Conservation (phyloP, 192 early-diverging fungal species). For the Lobosporangium transversale region DNA sequence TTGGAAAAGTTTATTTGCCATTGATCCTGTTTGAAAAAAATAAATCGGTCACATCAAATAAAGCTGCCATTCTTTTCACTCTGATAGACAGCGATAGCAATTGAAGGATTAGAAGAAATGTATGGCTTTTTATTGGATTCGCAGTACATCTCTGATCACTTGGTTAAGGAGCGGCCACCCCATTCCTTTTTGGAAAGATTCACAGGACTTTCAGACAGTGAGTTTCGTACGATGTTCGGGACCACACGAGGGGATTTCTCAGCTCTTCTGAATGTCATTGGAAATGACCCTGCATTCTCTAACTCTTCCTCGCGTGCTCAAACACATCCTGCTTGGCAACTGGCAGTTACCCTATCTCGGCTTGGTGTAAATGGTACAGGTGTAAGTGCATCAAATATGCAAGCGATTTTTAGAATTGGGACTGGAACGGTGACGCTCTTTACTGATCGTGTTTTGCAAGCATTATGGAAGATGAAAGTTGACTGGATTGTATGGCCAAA, state of each 20-base stretch:
- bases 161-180: background rate
- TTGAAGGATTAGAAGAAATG: background rate
- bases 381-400: background rate
- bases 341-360: slow-evolving; percentile 13
- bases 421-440: slow-evolving; percentile 7
- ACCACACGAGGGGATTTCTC: slow-evolving; percentile 14
- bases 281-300: slow-evolving; percentile 7
- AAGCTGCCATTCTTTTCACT: too few relatives aligned
- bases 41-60: too few relatives aligned
- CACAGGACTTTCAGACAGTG: background rate
- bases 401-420: slow-evolving; percentile 6
- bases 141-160: background rate
- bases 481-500: slow-evolving; percentile 20
- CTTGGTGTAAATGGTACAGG: slow-evolving; percentile 12
- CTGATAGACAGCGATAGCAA: too few relatives aligned
- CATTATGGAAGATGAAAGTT: background rate
- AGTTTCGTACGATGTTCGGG: slow-evolving; percentile 19
- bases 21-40: too few relatives aligned
- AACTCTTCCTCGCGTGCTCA: slow-evolving; percentile 14
- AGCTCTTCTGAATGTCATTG: slow-evolving; percentile 1
- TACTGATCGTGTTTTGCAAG: slow-evolving; percentile 13
- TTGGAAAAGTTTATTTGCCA: too few relatives aligned
- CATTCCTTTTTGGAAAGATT: background rate
- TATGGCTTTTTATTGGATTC: background rate
- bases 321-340: slow-evolving; percentile 6